These are phyloP conservation scores for Aspergillus phoenicis DNA, from an alignment of 2,329 filamentous ascomycete genomes.

Conservation along the genomic window DNA sequence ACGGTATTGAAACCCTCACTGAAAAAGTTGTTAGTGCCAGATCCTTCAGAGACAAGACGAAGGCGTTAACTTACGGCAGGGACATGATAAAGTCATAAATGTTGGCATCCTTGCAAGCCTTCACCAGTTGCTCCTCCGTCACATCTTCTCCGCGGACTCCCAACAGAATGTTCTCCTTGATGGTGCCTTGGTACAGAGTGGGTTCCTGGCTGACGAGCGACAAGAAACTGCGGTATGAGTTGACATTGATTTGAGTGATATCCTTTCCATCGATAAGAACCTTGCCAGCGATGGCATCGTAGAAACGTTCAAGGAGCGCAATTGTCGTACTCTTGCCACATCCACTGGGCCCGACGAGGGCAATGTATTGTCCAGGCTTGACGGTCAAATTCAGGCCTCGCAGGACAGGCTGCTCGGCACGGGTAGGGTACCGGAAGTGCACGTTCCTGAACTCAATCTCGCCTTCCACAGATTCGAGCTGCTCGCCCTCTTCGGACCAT, in stretches of 20 bases:
- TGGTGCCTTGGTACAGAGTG: constrained; percentile 88
- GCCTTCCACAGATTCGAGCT: constrained; percentile 67
- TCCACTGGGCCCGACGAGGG: constrained; percentile 89
- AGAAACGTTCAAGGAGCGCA: constrained; percentile 88
- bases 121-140: constrained; percentile 70
- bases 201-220: constrained; percentile 93
- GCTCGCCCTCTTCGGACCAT: constrained; percentile 71
- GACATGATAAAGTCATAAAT: constrained; percentile 91
- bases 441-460: constrained; percentile 87
- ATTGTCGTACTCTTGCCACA: constrained; percentile 96
- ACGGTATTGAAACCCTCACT: constrained; percentile 79
- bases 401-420: constrained; percentile 88
- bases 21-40: constrained; percentile 24
- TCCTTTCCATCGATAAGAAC: constrained; percentile 82
- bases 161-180: constrained; percentile 86
- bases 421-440: constrained; percentile 90
- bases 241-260: constrained; percentile 78
- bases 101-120: constrained; percentile 85
- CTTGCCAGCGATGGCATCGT: constrained; percentile 79
- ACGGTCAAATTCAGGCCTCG: constrained; percentile 69
- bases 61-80: constrained; percentile 59
- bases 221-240: constrained; percentile 79
- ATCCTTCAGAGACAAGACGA: neutral
- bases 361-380: constrained; percentile 56
- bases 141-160: constrained; percentile 69